Evolutionary conservation across 768 basidiomycete genomes (phyloP).

Genomic region (Aureoboletus auriporus): DNA sequence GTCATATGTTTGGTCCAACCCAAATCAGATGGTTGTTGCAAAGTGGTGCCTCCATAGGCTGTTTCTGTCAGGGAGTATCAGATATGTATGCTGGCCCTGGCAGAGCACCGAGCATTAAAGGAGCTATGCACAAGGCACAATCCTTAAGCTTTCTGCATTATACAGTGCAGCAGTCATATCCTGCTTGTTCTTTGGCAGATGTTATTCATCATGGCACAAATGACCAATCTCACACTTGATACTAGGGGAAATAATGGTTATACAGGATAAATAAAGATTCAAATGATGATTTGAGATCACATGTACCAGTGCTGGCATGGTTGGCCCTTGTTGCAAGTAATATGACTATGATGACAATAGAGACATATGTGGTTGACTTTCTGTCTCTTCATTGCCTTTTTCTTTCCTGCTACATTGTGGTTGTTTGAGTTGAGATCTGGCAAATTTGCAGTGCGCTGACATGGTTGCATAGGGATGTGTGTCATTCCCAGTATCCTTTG

Average conservation of each 20-base stretch:
- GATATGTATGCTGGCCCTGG: neutral
- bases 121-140: conserved; percentile 20
- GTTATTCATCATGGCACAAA: conserved; percentile 85
- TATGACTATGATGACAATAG: conserved; percentile 89
- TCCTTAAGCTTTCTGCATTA: conserved; percentile 32
- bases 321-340: conserved; percentile 86
- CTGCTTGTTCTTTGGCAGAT: conserved; percentile 49
- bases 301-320: conserved; percentile 92
- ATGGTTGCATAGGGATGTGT: conserved; percentile 25
- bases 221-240: conserved; percentile 97
- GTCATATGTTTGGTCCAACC: conserved; percentile 50
- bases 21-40: conserved; percentile 31
- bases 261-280: neutral
- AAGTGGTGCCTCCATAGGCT: conserved; percentile 16
- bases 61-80: conserved; percentile 13
- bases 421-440: conserved; percentile 29
- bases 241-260: conserved; percentile 37
- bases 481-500: no score
- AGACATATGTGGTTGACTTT: conserved; percentile 93
- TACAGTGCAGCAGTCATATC: conserved; percentile 24
- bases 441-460: conserved; percentile 13
- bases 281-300: conserved; percentile 9
- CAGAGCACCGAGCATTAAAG: neutral
- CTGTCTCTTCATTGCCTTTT: conserved; percentile 55
- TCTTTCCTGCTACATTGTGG: conserved; percentile 31